Conservation (phyloP, 2,329 filamentous ascomycete species). For the Fusarium concolor region DNA sequence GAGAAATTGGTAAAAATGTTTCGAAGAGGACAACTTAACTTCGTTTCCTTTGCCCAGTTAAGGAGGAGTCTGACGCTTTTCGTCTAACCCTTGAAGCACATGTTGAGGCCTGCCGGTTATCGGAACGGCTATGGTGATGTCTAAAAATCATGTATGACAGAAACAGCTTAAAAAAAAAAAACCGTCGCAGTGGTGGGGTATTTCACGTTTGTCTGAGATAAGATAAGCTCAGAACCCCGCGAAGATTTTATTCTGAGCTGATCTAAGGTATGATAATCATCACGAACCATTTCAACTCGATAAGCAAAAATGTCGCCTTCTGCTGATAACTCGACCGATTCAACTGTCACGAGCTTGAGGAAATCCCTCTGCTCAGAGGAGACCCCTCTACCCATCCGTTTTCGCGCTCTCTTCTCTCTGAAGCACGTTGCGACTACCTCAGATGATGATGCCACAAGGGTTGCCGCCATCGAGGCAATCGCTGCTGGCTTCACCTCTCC, state of each 20-base stretch:
- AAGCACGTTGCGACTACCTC: constrained; percentile 86
- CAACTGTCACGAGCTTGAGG: constrained; percentile 73
- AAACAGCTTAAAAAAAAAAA: background rate
- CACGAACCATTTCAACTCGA: constrained; percentile 19
- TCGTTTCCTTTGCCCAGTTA: no score
- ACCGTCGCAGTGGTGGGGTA: constrained; percentile 25
- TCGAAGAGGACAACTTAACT: background rate
- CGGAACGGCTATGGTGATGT: constrained; percentile 9
- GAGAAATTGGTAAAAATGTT: background rate
- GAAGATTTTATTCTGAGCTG: constrained; percentile 51
- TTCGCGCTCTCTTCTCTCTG: constrained; percentile 96
- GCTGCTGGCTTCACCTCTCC: constrained; percentile 86
- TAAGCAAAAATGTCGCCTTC: constrained; percentile 45
- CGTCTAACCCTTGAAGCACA: background rate
- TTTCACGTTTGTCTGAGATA: constrained; percentile 32
- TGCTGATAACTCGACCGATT: constrained; percentile 44
- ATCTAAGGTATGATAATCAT: constrained; percentile 23
- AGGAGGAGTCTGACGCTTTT: background rate
- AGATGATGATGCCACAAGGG: constrained; percentile 68
- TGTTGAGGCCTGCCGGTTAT: constrained; percentile 5
- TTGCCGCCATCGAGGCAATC: constrained; percentile 78
- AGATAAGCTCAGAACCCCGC: constrained; percentile 47
- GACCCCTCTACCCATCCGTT: constrained; percentile 86
- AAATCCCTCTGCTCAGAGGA: constrained; percentile 83
- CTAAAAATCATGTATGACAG: no score